A percentile compares a stretch with the other conserved stretches of the same genome.
Conservation (phyloP, 2,329 filamentous ascomycete species). For the Monilinia fructicola region DNA sequence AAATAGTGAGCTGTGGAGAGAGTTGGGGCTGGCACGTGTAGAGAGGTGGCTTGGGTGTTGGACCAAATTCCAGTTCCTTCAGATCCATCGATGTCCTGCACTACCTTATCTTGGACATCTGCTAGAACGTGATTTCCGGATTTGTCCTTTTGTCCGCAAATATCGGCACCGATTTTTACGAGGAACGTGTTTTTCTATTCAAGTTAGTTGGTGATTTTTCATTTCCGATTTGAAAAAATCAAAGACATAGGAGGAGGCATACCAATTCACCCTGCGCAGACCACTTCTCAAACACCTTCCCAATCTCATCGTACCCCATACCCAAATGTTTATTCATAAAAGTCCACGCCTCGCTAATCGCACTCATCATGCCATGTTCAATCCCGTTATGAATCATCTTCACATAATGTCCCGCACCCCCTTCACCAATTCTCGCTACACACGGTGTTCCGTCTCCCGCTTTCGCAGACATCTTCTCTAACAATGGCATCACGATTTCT, state of each 20-base stretch:
- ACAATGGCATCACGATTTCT: constrained; percentile 58
- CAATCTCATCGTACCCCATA: constrained; percentile 60
- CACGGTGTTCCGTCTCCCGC: constrained; percentile 66
- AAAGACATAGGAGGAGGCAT: too few relatives aligned
- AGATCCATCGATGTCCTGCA: too few relatives aligned
- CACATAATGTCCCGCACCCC: constrained; percentile 67
- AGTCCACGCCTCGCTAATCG: constrained; percentile 63
- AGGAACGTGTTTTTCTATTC: too few relatives aligned
- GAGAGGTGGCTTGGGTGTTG: too few relatives aligned
- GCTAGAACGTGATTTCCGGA: background rate
- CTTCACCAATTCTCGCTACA: constrained; percentile 70
- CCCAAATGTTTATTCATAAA: constrained; percentile 59
- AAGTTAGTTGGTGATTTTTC: too few relatives aligned
- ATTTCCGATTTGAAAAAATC: too few relatives aligned
- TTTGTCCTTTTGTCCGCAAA: constrained; percentile 53
- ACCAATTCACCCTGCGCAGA: constrained; percentile 57
- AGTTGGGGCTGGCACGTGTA: too few relatives aligned
- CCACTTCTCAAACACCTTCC: constrained; percentile 59
- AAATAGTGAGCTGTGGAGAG: too few relatives aligned
- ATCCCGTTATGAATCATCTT: constrained; percentile 79
- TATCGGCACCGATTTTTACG: constrained; percentile 56
- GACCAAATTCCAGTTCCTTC: too few relatives aligned
- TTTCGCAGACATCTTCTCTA: constrained; percentile 62
- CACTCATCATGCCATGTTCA: constrained; percentile 68
- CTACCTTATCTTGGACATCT: background rate